Conservation (phyloP, 495 filamentous ascomycete genomes). For the Margaritispora aquatica region DNA sequence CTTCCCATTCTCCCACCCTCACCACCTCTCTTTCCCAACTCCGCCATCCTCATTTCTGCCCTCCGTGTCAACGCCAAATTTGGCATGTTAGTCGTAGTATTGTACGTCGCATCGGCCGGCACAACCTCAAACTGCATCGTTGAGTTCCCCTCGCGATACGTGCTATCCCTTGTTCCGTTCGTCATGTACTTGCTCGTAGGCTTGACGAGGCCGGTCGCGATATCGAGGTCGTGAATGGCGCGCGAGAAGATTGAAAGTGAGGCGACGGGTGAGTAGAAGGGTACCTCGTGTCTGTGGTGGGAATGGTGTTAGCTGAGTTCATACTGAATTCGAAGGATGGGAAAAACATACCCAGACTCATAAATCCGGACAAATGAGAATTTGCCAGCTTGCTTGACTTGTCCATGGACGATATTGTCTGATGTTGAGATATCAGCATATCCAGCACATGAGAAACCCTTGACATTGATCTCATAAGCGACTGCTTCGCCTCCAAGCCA, state of each 20-base stretch:
- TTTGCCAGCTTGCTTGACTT: slow-evolving; percentile 54
- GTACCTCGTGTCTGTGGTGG: slow-evolving; percentile 50
- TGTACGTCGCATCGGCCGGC: slow-evolving; percentile 45
- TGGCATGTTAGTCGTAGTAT: slow-evolving; percentile 44
- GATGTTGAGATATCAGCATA: slow-evolving; percentile 48
- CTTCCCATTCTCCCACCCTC: no score
- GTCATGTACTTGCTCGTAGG: slow-evolving; percentile 35
- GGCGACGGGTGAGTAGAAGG: slow-evolving; percentile 63
- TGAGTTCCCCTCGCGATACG: slow-evolving; percentile 50
- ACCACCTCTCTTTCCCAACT: no score
- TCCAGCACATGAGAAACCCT: slow-evolving; percentile 42
- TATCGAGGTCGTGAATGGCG: slow-evolving; percentile 46
- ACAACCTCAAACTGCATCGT: slow-evolving; percentile 47
- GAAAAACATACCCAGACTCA: background rate
- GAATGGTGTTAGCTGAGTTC: background rate
- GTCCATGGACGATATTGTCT: slow-evolving; percentile 53
- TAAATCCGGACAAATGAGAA: slow-evolving; percentile 57
- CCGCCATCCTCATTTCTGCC: no score
- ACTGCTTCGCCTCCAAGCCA: slow-evolving; percentile 47
- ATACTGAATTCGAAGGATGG: background rate
- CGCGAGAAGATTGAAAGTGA: slow-evolving; percentile 54
- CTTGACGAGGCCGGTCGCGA: slow-evolving; percentile 49
- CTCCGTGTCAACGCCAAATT: slow-evolving; percentile 11
- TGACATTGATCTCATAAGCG: slow-evolving; percentile 36
- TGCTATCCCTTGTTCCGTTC: slow-evolving; percentile 41